phyloP scores from a whole-genome alignment of 305 asterid species.

The Fraxinus paxiana region DNA sequence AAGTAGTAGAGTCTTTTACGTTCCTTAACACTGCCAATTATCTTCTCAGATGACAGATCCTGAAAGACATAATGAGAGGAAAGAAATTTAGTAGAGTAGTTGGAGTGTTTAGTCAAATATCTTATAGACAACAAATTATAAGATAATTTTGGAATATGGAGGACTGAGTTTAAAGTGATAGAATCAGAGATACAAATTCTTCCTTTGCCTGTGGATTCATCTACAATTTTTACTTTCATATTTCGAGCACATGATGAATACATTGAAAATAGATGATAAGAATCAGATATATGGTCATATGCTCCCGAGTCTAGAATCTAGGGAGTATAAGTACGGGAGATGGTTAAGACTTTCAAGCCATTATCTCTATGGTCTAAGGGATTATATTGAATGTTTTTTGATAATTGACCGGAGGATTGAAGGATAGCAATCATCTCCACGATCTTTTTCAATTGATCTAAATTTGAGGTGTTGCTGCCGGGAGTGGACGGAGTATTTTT shows the following conservation, averaged over 20 bases:
- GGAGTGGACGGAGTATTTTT: not conserved
- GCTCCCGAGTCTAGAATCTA: not conserved
- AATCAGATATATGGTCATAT: not conserved
- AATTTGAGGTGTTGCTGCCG: not conserved
- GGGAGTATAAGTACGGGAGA: not conserved
- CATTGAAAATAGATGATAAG: not conserved
- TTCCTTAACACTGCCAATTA: not conserved
- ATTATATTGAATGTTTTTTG: not conserved
- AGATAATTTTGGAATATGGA: not conserved
- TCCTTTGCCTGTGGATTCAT: not conserved
- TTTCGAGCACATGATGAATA: not conserved
- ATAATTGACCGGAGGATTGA: not conserved
- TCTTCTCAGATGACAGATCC: not conserved
- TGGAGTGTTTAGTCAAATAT: not conserved
- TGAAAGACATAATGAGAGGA: not conserved
- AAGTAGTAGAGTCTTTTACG: not conserved
- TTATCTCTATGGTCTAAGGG: not conserved
- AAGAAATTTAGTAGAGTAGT: not conserved
- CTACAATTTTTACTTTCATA: not conserved
- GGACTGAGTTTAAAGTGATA: not conserved
- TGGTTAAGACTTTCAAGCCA: not conserved
- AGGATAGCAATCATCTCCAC: not conserved
- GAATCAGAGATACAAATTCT: not conserved
- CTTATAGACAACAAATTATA: not conserved
- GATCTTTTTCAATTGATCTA: no score